These are phyloP conservation scores for Lentinula boryana DNA, from an alignment of 768 basidiomycete genomes.

Conservation along the genomic window DNA sequence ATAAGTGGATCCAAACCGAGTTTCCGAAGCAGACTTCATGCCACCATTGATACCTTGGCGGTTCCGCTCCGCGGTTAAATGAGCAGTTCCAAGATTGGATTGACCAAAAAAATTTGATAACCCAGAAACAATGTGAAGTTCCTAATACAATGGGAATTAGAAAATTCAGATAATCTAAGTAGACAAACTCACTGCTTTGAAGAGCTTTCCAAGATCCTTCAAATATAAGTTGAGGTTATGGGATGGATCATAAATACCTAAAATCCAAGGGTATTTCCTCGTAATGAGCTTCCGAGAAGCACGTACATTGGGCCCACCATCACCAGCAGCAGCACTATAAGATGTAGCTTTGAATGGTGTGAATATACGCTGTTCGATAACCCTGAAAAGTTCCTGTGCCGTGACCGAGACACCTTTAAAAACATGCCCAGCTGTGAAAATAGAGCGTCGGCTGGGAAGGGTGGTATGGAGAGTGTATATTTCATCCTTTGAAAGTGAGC, in stretches of 20 bases:
- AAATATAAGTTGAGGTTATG: slow-evolving; percentile 22
- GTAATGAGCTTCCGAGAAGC: slow-evolving; percentile 11
- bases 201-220: slow-evolving; percentile 23
- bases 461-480: slow-evolving; percentile 22
- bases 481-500: slow-evolving; percentile 15
- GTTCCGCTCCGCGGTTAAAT: slow-evolving; percentile 14
- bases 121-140: slow-evolving; percentile 14
- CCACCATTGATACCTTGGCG: slow-evolving; percentile 13
- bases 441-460: slow-evolving; percentile 16
- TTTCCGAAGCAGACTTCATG: slow-evolving; percentile 19
- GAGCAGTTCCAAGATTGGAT: slow-evolving; percentile 20
- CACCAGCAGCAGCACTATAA: slow-evolving; percentile 17
- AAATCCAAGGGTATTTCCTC: slow-evolving; percentile 15
- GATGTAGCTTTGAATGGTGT: no score
- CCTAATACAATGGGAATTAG: slow-evolving; percentile 9
- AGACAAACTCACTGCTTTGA: slow-evolving; percentile 15
- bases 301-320: slow-evolving; percentile 22
- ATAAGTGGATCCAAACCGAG: slow-evolving; percentile 20
- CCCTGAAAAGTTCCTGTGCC: no score
- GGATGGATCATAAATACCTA: slow-evolving; percentile 24
- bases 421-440: slow-evolving; percentile 18
- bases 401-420: slow-evolving; percentile 15
- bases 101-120: slow-evolving; percentile 22
- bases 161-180: neutral
- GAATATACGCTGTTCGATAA: no score